These are phyloP conservation scores for Gossypium sturtianum DNA, from an alignment of 345 rosid genomes.

Conservation along the genomic window DNA sequence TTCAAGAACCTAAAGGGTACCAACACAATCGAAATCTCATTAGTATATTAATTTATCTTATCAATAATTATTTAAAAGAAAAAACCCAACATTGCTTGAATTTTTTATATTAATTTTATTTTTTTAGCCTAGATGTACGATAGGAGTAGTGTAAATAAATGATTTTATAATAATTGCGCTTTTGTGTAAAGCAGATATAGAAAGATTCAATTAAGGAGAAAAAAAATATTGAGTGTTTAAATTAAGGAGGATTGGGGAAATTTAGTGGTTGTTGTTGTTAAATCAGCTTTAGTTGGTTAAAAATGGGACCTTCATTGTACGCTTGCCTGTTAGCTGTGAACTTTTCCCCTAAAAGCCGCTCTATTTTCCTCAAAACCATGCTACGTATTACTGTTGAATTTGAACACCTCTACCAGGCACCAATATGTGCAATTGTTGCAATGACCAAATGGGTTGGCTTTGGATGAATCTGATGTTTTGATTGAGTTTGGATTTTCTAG, in stretches of 20 bases:
- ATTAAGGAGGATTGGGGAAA: constrained; percentile 14
- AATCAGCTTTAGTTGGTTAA: constrained; percentile 27
- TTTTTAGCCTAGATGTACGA: too few relatives aligned
- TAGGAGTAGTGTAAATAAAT: constrained; percentile 6
- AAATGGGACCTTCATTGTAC: constrained; percentile 17
- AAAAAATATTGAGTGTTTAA: neutral
- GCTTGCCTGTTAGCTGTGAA: neutral
- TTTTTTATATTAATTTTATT: too few relatives aligned
- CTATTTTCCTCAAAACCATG: neutral
- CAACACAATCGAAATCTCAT: too few relatives aligned
- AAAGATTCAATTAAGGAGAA: neutral
- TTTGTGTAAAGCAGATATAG: constrained; percentile 21
- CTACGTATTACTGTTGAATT: neutral
- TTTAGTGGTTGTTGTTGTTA: constrained; percentile 2
- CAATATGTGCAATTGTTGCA: too few relatives aligned
- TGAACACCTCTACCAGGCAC: too few relatives aligned
- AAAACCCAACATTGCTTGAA: too few relatives aligned
- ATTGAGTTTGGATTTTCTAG: too few relatives aligned
- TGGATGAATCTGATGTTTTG: too few relatives aligned
- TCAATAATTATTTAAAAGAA: too few relatives aligned
- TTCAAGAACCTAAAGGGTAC: too few relatives aligned
- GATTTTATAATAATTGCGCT: constrained; percentile 27
- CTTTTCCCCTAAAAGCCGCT: neutral
- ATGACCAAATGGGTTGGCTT: too few relatives aligned
- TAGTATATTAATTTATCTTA: too few relatives aligned